These are phyloP conservation scores for Penicillium sp. DNA, from an alignment of 2,329 filamentous ascomycete genomes.

Conservation along the genomic window DNA sequence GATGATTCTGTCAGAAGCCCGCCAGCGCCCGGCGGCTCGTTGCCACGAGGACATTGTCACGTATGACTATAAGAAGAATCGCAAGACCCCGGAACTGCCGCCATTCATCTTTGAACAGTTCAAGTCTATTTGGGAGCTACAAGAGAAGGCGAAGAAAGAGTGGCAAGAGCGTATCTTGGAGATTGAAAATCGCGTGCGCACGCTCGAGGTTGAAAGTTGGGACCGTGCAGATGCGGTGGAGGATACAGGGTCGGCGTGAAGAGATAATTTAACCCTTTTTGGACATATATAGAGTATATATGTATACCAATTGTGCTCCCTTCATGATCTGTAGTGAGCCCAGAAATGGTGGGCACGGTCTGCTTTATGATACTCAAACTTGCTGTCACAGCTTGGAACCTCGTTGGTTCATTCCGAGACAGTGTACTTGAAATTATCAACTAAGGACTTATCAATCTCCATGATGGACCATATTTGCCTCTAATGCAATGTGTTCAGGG, in stretches of 20 bases:
- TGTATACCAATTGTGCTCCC: not conserved
- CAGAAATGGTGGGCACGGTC: not conserved
- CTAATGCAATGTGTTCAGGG: not conserved
- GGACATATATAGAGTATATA: not conserved
- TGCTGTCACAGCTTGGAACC: too few species aligned
- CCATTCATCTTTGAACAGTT: conserved; percentile 65
- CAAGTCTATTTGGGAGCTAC: conserved; percentile 59
- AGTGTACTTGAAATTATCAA: too few species aligned
- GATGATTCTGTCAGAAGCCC: conserved; percentile 71
- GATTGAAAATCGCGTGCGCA: conserved; percentile 60
- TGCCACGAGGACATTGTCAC: conserved; percentile 77
- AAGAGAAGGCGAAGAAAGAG: conserved; percentile 59
- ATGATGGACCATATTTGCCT: not conserved
- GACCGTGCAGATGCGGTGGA: conserved; percentile 70
- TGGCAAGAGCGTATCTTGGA: conserved; percentile 57
- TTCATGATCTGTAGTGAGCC: not conserved
- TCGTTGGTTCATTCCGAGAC: too few species aligned
- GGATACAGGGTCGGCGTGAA: conserved; percentile 57
- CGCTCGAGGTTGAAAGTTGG: conserved; percentile 74
- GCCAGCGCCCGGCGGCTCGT: conserved; percentile 71
- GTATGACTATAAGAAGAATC: conserved; percentile 68
- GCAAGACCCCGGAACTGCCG: conserved; percentile 57
- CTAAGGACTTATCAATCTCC: not conserved
- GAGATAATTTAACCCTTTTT: not conserved
- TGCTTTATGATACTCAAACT: too few species aligned